phyloP scores from a whole-genome alignment of 2,329 filamentous ascomycete species.

The Aspergillus luchuensis region DNA sequence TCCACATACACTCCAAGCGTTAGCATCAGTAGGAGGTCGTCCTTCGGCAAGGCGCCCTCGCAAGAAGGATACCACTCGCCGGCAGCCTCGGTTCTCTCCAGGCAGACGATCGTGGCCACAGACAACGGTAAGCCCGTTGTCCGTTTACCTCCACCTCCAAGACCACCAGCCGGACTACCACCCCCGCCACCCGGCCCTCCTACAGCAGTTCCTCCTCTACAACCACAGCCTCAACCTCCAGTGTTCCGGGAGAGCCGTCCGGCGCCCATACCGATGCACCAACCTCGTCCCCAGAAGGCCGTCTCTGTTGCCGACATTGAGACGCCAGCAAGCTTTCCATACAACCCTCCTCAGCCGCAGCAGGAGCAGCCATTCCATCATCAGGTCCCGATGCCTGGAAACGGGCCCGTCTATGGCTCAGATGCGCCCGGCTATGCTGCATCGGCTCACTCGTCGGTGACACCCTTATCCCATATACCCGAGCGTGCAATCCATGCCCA shows the following conservation, averaged over 20 bases:
- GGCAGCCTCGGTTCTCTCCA: slow-evolving; percentile 73
- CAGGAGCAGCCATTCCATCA: slow-evolving; percentile 90
- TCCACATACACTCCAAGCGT: slow-evolving; percentile 85
- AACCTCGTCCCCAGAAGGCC: slow-evolving; percentile 90
- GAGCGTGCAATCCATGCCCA: slow-evolving; percentile 89
- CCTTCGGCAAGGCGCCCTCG: slow-evolving; percentile 66
- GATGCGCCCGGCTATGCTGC: slow-evolving; percentile 64
- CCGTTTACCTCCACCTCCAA: slow-evolving; percentile 70
- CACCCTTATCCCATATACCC: slow-evolving; percentile 86
- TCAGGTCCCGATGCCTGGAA: slow-evolving; percentile 79
- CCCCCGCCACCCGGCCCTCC: slow-evolving; percentile 23
- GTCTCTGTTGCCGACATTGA: slow-evolving; percentile 94
- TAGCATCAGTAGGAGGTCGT: slow-evolving; percentile 85
- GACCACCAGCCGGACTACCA: slow-evolving; percentile 32
- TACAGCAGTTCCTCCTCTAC: slow-evolving; percentile 24
- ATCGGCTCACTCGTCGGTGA: slow-evolving; percentile 63
- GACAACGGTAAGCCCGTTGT: slow-evolving; percentile 74
- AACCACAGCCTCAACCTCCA: slow-evolving; percentile 57
- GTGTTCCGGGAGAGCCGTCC: slow-evolving; percentile 63
- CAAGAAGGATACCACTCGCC: slow-evolving; percentile 79
- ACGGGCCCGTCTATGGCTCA: slow-evolving; percentile 57
- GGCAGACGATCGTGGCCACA: slow-evolving; percentile 59
- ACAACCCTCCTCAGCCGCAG: slow-evolving; percentile 63
- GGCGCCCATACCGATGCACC: slow-evolving; percentile 75
- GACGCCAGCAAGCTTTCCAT: slow-evolving; percentile 67